Percentiles rank a stretch among this genome's conserved stretches.
These are phyloP conservation scores for Myrica gale DNA, from an alignment of 306 rosid genomes.

Conservation along the genomic window DNA sequence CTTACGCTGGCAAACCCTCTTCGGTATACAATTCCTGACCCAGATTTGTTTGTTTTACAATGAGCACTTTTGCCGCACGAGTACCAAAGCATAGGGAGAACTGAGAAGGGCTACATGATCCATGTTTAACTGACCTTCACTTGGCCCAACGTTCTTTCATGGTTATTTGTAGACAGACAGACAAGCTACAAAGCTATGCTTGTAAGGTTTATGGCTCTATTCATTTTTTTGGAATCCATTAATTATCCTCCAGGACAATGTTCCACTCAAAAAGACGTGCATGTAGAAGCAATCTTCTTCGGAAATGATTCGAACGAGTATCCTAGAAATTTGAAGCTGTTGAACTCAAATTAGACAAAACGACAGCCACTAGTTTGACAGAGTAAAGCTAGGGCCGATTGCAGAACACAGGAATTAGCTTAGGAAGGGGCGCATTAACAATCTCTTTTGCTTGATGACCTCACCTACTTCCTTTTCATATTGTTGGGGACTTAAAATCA, in stretches of 20 bases:
- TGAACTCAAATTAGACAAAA: too few species aligned
- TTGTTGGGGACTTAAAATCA: too few species aligned
- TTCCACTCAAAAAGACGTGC: conserved; percentile 26
- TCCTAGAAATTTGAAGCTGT: too few species aligned
- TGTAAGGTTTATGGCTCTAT: conserved; percentile 28
- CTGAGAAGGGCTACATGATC: conserved; percentile 21
- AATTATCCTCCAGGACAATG: conserved; percentile 31
- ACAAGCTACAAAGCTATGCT: conserved; percentile 31
- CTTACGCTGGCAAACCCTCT: conserved; percentile 21
- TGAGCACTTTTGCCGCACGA: conserved; percentile 38
- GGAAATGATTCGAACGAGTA: too few species aligned
- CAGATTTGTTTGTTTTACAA: conserved; percentile 31
- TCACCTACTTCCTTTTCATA: too few species aligned
- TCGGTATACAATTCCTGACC: conserved; percentile 24
- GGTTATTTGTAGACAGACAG: conserved; percentile 24
- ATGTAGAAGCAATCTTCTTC: not conserved
- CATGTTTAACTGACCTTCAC: conserved; percentile 22
- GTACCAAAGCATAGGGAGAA: conserved; percentile 12
- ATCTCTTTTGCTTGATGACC: too few species aligned
- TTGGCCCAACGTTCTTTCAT: conserved; percentile 16
- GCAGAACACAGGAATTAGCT: too few species aligned
- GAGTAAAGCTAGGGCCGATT: too few species aligned
- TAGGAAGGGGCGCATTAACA: too few species aligned
- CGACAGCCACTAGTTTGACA: too few species aligned
- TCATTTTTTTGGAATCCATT: conserved; percentile 26